Evolutionary conservation across 1,284 basidiomycete genomes (phyloP).

Genomic region (Agroathelia rolfsii): DNA sequence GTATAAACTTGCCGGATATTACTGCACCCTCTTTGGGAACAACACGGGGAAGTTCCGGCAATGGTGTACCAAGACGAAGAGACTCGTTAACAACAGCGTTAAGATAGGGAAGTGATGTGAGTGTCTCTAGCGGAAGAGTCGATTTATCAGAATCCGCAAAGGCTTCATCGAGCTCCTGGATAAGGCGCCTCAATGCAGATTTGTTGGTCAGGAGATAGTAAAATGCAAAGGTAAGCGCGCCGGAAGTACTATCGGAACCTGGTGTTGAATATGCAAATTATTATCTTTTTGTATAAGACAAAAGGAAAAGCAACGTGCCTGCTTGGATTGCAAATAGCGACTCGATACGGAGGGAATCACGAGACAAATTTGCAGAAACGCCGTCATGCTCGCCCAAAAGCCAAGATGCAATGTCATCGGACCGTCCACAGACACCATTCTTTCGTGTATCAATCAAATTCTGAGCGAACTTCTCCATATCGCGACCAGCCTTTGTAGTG

Average conservation of each 20-base stretch:
- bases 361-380: constrained; percentile 3
- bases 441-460: constrained; percentile 8
- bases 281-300: too few relatives aligned
- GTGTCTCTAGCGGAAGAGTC: constrained; percentile 7
- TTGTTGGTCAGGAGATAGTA: constrained; percentile 14
- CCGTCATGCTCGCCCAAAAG: constrained; percentile 7
- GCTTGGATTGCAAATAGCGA: constrained; percentile 14
- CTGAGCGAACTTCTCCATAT: constrained; percentile 7
- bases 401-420: constrained; percentile 12
- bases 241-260: constrained; percentile 16
- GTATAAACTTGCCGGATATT: constrained; percentile 16
- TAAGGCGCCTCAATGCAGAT: constrained; percentile 12
- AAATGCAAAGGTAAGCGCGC: constrained; percentile 12
- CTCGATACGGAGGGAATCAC: constrained; percentile 9
- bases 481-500: constrained; percentile 8
- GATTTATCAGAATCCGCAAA: constrained; percentile 12
- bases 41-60: constrained; percentile 15
- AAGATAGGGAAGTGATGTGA: constrained; percentile 9
- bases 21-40: constrained; percentile 12
- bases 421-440: not conserved
- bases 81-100: constrained; percentile 16
- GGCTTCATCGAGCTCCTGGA: constrained; percentile 14
- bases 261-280: too few relatives aligned
- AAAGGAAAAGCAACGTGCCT: constrained; percentile 7
- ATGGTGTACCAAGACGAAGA: constrained; percentile 16